These are phyloP conservation scores for Croton setiger DNA, from an alignment of 441 rosid genomes.

Conservation along the genomic window DNA sequence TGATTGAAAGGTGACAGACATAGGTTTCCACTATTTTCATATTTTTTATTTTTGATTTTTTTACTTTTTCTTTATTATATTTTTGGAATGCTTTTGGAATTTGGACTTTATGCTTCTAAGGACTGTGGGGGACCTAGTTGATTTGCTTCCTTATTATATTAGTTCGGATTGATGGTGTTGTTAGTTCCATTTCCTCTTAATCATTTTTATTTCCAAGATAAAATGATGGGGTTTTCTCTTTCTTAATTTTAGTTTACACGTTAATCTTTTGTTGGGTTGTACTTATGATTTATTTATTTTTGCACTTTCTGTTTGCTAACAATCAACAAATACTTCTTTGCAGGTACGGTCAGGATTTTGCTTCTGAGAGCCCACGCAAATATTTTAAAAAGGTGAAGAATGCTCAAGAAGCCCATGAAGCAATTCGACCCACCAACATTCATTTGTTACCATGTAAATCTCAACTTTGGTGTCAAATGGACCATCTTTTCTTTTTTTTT, in stretches of 20 bases:
- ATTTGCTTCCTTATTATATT: not conserved
- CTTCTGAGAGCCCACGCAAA: conserved; percentile 58
- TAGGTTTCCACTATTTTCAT: conserved; percentile 20
- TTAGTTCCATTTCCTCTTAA: not conserved
- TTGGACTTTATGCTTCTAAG: not conserved
- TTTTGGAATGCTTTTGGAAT: not conserved
- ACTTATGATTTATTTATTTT: not conserved
- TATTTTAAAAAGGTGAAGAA: conserved; percentile 95
- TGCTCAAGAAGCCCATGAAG: conserved; percentile 99
- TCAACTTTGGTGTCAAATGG: conserved; percentile 18
- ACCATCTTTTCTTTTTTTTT: too few relatives aligned
- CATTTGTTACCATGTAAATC: conserved; percentile 75
- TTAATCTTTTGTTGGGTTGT: not conserved
- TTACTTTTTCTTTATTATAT: not conserved
- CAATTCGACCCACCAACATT: conserved; percentile 90
- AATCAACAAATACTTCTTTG: conserved; percentile 20
- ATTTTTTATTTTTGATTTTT: conserved; percentile 16
- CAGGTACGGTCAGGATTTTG: conserved; percentile 75
- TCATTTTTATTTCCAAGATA: not conserved
- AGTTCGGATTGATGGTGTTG: not conserved
- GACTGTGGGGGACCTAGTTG: not conserved
- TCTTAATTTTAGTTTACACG: not conserved
- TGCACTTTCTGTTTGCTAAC: conserved; percentile 8
- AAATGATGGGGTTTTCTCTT: not conserved
- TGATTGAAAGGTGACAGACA: conserved; percentile 62